Percentiles rank a stretch among this genome's conserved stretches.
These are phyloP conservation scores for Penicillium sp. DNA, from an alignment of 2,329 filamentous ascomycete species.

Conservation along the genomic window DNA sequence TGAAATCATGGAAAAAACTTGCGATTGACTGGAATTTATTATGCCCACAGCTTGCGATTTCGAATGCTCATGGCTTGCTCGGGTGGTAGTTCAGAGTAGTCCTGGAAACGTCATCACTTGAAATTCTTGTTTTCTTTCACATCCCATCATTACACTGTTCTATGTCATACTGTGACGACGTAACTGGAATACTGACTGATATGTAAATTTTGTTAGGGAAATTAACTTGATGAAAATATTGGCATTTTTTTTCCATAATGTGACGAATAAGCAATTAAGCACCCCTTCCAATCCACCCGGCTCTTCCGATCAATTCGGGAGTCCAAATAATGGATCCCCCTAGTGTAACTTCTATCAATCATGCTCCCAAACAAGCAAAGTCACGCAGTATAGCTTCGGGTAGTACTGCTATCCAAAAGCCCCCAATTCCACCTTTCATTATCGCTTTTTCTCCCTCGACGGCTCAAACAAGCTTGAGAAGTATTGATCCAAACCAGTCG, in stretches of 20 bases:
- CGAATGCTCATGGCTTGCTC: background rate
- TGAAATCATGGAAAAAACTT: background rate
- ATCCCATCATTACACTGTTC: background rate
- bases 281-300: background rate
- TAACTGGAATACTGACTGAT: background rate
- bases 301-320: background rate
- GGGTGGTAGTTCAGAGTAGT: background rate
- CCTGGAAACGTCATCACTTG: background rate
- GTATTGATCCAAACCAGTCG: conserved; percentile 8
- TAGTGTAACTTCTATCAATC: too few relatives aligned
- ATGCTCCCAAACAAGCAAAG: background rate
- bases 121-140: background rate
- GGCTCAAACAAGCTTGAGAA: conserved; percentile 5
- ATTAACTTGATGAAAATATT: background rate
- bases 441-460: background rate
- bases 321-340: background rate
- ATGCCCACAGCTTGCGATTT: background rate
- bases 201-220: background rate
- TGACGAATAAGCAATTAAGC: background rate
- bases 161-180: background rate
- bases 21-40: background rate
- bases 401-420: background rate
- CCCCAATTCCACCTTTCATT: background rate
- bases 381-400: background rate
- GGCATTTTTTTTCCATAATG: background rate